phyloP scores from a whole-genome alignment of 2,329 filamentous ascomycete species.

The Epicoccum sorghinum region DNA sequence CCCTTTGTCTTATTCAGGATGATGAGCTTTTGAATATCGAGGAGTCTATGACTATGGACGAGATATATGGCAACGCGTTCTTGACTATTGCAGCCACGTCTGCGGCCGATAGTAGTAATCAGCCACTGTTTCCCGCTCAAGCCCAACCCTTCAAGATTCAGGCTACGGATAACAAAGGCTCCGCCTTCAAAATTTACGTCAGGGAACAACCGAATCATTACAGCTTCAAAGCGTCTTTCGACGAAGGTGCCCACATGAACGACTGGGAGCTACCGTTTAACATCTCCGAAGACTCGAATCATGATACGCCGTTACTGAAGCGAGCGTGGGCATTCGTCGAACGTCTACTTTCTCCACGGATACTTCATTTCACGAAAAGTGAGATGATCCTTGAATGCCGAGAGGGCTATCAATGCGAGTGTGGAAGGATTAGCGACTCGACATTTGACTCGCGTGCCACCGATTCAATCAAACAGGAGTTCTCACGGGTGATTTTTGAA shows the following conservation, averaged over 20 bases:
- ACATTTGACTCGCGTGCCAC: slow-evolving; percentile 41
- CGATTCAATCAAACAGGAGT: slow-evolving; percentile 44
- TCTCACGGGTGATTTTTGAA: slow-evolving; percentile 33
- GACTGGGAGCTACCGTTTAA: slow-evolving; percentile 45
- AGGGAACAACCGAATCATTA: slow-evolving; percentile 46
- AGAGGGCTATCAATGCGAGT: slow-evolving; percentile 45
- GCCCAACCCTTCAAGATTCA: slow-evolving; percentile 41
- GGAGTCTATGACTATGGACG: slow-evolving; percentile 36
- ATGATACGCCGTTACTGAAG: slow-evolving; percentile 40
- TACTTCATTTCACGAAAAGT: slow-evolving; percentile 43
- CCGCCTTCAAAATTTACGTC: slow-evolving; percentile 38
- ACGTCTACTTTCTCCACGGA: slow-evolving; percentile 38
- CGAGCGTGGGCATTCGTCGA: slow-evolving; percentile 45
- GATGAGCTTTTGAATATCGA: slow-evolving; percentile 35
- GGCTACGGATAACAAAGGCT: slow-evolving; percentile 41
- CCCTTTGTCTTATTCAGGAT: slow-evolving; percentile 42
- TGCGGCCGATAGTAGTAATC: slow-evolving; percentile 33
- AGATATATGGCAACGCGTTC: slow-evolving; percentile 41
- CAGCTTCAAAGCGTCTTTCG: slow-evolving; percentile 45
- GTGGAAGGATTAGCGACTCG: slow-evolving; percentile 40
- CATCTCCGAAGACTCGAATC: slow-evolving; percentile 35
- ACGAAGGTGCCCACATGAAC: slow-evolving; percentile 43
- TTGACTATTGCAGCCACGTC: slow-evolving; percentile 44
- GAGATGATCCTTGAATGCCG: slow-evolving; percentile 48
- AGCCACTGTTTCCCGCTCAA: slow-evolving; percentile 35